These are phyloP conservation scores for Ramularia endophylla DNA, from an alignment of 2,329 filamentous ascomycete genomes.

Conservation along the genomic window DNA sequence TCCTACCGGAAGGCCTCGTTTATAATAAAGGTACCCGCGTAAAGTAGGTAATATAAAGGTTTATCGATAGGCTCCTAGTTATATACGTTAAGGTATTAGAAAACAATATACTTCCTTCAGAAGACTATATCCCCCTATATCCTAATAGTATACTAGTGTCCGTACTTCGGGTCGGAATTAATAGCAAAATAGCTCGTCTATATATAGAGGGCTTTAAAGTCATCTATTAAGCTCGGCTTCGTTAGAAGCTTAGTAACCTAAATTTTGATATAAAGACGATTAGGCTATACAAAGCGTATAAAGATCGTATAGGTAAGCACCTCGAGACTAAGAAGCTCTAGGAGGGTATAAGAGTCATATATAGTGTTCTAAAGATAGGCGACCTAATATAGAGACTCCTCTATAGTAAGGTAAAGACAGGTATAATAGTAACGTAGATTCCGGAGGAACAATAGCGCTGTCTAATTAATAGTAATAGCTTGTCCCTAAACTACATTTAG, in stretches of 20 bases:
- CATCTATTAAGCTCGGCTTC: neutral
- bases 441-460: neutral
- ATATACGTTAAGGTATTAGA: neutral
- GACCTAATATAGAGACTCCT: conserved; percentile 2
- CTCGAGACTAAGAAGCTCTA: neutral
- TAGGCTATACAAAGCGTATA: neutral
- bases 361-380: neutral
- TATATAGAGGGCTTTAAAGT: neutral
- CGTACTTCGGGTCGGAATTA: neutral
- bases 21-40: neutral
- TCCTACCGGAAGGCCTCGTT: neutral
- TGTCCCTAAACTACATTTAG: conserved; percentile 2
- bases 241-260: neutral
- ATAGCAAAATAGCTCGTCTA: neutral
- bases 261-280: neutral
- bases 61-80: no score
- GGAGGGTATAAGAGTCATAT: neutral
- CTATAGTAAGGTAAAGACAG: neutral
- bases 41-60: no score
- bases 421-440: neutral
- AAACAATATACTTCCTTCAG: neutral
- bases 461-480: neutral
- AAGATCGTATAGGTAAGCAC: neutral
- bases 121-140: neutral
- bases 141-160: neutral